Percentiles rank a stretch among this genome's conserved stretches.
phyloP scores from a whole-genome alignment of 2,329 filamentous ascomycete species.

The Mycosphaerella sp. region DNA sequence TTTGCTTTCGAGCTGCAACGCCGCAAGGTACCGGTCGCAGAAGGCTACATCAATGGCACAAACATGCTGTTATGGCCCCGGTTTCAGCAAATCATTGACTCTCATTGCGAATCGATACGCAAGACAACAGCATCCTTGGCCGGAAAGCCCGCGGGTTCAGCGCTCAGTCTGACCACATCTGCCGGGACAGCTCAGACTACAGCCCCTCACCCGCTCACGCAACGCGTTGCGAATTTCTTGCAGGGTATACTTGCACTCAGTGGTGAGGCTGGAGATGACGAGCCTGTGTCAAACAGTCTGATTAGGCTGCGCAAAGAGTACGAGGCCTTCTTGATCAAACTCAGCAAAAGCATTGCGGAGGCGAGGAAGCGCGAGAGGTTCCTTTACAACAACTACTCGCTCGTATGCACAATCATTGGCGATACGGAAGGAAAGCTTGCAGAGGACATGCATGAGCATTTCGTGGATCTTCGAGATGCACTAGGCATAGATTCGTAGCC shows the following conservation, averaged over 20 bases:
- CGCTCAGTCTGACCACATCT: constrained; percentile 50
- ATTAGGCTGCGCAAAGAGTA: constrained; percentile 71
- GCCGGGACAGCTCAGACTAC: constrained; percentile 59
- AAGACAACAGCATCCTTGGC: constrained; percentile 46
- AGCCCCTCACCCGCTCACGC: constrained; percentile 85
- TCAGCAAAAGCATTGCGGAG: constrained; percentile 70
- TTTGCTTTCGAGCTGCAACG: constrained; percentile 91
- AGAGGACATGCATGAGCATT: constrained; percentile 67
- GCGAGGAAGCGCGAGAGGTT: constrained; percentile 78
- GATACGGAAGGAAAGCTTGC: constrained; percentile 66
- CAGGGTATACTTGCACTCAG: constrained; percentile 79
- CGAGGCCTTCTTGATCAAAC: constrained; percentile 72
- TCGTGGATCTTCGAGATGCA: constrained; percentile 53
- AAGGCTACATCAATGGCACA: constrained; percentile 88
- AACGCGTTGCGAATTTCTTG: constrained; percentile 89
- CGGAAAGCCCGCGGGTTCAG: constrained; percentile 45
- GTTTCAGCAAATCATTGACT: constrained; percentile 88
- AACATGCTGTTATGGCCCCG: constrained; percentile 96
- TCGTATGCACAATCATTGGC: constrained; percentile 83
- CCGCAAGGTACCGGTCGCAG: constrained; percentile 79
- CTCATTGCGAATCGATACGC: constrained; percentile 82
- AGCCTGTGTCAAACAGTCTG: constrained; percentile 79
- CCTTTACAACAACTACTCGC: constrained; percentile 90
- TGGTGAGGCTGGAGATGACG: constrained; percentile 87
- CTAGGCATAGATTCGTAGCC: constrained; percentile 19